Evolutionary conservation across 176 grass and related monocot species (phyloP).

Genomic region (Avena atlantica): DNA sequence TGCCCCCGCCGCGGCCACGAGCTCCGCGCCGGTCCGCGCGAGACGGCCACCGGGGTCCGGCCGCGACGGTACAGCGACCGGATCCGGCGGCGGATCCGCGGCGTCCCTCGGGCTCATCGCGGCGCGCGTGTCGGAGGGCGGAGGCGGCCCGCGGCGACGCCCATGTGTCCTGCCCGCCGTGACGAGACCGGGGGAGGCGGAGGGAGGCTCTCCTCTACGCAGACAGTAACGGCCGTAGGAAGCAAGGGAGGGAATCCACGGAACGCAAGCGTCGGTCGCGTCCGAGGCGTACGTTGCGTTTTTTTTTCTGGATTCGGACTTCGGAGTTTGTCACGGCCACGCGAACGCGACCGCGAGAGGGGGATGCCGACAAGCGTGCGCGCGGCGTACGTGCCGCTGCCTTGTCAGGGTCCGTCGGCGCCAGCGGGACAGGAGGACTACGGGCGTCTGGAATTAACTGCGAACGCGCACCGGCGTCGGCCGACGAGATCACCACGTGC

Average conservation of each 20-base stretch:
- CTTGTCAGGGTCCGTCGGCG: background rate
- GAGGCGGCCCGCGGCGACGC: background rate
- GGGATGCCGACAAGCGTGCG: conserved; percentile 13
- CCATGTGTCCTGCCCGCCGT: conserved; percentile 25
- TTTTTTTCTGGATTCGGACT: background rate
- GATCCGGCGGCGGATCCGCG: background rate
- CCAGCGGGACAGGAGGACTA: background rate
- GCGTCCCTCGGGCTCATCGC: conserved; percentile 36
- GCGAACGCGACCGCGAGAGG: background rate
- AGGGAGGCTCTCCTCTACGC: no score
- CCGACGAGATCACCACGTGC: conserved; percentile 1
- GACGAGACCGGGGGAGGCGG: conserved; percentile 9
- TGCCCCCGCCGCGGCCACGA: conserved; percentile 37
- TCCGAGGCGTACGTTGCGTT: background rate
- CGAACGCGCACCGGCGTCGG: background rate
- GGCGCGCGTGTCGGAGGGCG: background rate
- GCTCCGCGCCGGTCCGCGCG: background rate
- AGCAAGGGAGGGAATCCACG: conserved; percentile 16
- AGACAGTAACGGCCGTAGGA: background rate
- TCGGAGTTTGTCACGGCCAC: conserved; percentile 46
- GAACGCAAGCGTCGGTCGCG: background rate
- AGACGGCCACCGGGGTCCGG: conserved; percentile 22
- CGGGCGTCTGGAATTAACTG: background rate
- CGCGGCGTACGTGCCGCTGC: background rate
- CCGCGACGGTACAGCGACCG: background rate